A percentile compares a stretch with the other conserved stretches of the same genome.
Evolutionary conservation across 495 filamentous ascomycete species (phyloP).

Genomic region (Bathelium albidoporum): DNA sequence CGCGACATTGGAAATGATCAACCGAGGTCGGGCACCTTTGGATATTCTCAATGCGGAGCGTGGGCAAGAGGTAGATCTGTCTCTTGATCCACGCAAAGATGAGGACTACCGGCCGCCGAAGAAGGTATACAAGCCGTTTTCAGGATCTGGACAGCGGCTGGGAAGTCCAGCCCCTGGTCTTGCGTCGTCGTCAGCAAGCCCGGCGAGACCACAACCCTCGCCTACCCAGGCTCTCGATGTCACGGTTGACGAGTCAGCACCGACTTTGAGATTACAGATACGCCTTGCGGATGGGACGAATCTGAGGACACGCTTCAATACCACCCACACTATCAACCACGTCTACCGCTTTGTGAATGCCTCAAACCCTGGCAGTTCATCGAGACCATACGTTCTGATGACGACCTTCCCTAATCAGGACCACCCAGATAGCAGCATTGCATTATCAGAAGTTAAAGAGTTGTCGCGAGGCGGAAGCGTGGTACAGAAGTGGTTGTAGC

Average conservation of each 20-base stretch:
- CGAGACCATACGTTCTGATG: slow-evolving; percentile 68
- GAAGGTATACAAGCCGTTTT: slow-evolving; percentile 78
- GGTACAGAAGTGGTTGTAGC: slow-evolving; percentile 75
- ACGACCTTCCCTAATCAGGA: slow-evolving; percentile 97
- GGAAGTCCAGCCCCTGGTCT: slow-evolving; percentile 77
- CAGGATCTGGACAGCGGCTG: slow-evolving; percentile 72
- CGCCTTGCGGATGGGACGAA: slow-evolving; percentile 85
- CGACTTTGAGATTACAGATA: slow-evolving; percentile 70
- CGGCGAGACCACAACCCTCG: slow-evolving; percentile 19
- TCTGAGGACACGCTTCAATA: slow-evolving; percentile 81
- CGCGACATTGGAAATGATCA: slow-evolving; percentile 71
- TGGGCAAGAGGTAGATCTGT: slow-evolving; percentile 83
- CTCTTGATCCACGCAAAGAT: slow-evolving; percentile 67
- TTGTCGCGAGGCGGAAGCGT: slow-evolving; percentile 77
- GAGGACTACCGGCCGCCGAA: slow-evolving; percentile 75
- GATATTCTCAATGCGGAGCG: slow-evolving; percentile 78
- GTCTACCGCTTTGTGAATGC: slow-evolving; percentile 76
- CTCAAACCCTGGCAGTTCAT: slow-evolving; percentile 47
- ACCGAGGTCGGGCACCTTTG: slow-evolving; percentile 74
- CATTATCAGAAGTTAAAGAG: slow-evolving; percentile 67
- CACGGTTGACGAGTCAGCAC: slow-evolving; percentile 63
- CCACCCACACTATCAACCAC: slow-evolving; percentile 79
- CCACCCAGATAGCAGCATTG: slow-evolving; percentile 57
- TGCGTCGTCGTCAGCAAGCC: slow-evolving; percentile 27
- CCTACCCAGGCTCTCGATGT: slow-evolving; percentile 34